A percentile compares a stretch with the other conserved stretches of the same genome.
phyloP scores from a whole-genome alignment of 169 alveolate genomes.

The Cryptosporidium canis region DNA sequence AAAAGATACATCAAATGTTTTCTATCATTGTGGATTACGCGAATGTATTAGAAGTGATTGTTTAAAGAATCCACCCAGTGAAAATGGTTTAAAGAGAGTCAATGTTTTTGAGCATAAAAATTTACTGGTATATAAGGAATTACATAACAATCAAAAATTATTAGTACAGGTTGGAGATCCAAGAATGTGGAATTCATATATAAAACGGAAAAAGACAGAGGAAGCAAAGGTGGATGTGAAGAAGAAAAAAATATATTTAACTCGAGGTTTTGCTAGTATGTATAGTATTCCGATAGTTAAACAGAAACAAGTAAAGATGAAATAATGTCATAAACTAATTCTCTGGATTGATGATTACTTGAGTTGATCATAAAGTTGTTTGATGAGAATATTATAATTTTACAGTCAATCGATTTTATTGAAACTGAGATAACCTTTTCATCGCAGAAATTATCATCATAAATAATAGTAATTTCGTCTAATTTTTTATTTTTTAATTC shows the following conservation, averaged over 20 bases:
- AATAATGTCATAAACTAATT: slow-evolving; percentile 17
- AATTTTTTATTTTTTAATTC: slow-evolving; percentile 5
- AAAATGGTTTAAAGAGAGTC: slow-evolving; percentile 21
- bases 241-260: slow-evolving; percentile 21
- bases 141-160: slow-evolving; percentile 51
- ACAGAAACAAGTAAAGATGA: slow-evolving; percentile 37
- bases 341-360: slow-evolving; percentile 19
- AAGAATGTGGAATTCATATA: slow-evolving; percentile 58
- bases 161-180: slow-evolving; percentile 49
- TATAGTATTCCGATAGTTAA: slow-evolving; percentile 17
- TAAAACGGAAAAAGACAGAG: not conserved
- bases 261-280: slow-evolving; percentile 1
- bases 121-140: slow-evolving; percentile 19
- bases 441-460: slow-evolving; percentile 5
- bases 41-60: slow-evolving; percentile 30
- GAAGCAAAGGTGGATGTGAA: not conserved
- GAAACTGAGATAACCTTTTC: slow-evolving; percentile 11
- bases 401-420: slow-evolving; percentile 38
- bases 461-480: slow-evolving; percentile 13
- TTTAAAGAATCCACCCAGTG: not conserved
- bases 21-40: slow-evolving; percentile 52
- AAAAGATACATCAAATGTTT: not conserved
- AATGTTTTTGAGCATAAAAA: slow-evolving; percentile 12
- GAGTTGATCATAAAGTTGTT: slow-evolving; percentile 4
- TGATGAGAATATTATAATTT: slow-evolving; percentile 29